Evolutionary conservation across 2,329 filamentous ascomycete genomes (phyloP), one percentile per base, ranked within the genome.

Genomic region (Bipolaris sorokiniana): DNA sequence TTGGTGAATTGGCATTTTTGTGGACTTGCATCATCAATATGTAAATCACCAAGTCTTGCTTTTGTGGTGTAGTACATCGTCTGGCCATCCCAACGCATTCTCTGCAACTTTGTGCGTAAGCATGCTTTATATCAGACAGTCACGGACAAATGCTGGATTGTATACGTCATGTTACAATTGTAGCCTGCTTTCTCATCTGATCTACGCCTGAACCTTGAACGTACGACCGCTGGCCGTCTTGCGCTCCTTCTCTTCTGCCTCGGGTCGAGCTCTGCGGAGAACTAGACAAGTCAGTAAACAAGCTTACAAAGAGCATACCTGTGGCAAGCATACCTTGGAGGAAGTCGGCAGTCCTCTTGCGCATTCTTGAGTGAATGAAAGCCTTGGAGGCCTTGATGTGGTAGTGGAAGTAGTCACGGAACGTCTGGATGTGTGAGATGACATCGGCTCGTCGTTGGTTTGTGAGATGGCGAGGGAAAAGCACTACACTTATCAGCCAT

Each of bases 381-480:
- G 96, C 95, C 84, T 99, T 99, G 62, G 93, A 97, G 28, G 95
- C 96, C 81, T 99, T 99, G 81, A 99, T 99, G 79, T 99, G 95
- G 78, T 99, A 99, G 79, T 99, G 95, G 84, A 99, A 99, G 80
- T 99, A 99, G 76, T 99, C 95, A 66, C 95, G 91, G 90, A 99
- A 99, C 13, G 95, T 99, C 80, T 99, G 96, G 71, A 99, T 98
- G 77, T 99, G 96, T 48, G 93, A 97, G 68, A 99, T 99, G 76
- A 96, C 93, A 66, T 97, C 93, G 59, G 91, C 89, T 81, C 96
- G 91, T 74, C 92, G 87, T 78, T 97, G 92, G 13, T 88, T 87
- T 13, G 92, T 94, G 65, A 99, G 83, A 78, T 99, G 96, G 64
- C 95, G 89, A 45, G 95, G 94, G 82, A 99, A 99, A 41, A 99